phyloP scores from a whole-genome alignment of 169 alveolate genomes.

The Cryptosporidium tyzzeri region DNA sequence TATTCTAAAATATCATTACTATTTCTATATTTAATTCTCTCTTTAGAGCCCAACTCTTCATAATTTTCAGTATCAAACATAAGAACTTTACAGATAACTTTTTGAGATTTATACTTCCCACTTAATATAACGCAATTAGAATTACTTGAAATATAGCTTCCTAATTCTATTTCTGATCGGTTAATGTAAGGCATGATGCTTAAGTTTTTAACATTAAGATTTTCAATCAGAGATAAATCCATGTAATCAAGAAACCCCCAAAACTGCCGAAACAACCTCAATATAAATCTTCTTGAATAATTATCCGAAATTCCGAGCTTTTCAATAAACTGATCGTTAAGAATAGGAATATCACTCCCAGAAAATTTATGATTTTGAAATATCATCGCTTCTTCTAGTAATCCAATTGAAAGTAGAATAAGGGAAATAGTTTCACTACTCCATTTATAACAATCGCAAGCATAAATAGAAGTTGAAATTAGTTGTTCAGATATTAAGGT shows the following conservation, averaged over 20 bases:
- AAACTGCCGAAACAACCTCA: constrained; percentile 77
- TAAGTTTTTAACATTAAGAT: constrained; percentile 20
- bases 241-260: constrained; percentile 78
- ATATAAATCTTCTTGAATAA: constrained; percentile 77
- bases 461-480: not conserved
- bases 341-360: constrained; percentile 77
- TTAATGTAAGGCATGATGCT: constrained; percentile 60
- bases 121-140: constrained; percentile 75
- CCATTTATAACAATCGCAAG: constrained; percentile 53
- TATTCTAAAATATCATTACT: not conserved
- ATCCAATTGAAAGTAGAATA: constrained; percentile 19
- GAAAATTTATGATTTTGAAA: constrained; percentile 73
- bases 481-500: not conserved
- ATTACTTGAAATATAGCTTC: constrained; percentile 50
- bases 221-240: constrained; percentile 77
- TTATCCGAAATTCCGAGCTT: constrained; percentile 75
- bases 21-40: not conserved
- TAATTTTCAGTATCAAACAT: constrained; percentile 37
- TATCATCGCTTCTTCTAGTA: constrained; percentile 34
- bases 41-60: not conserved
- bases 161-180: constrained; percentile 72
- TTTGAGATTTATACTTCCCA: constrained; percentile 53
- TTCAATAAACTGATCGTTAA: constrained; percentile 76
- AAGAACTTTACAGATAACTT: constrained; percentile 78
- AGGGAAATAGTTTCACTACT: constrained; percentile 5